Evolutionary conservation across 163 green algal genomes (phyloP), one percentile per base, ranked within the genome.

Genomic region (Coccomyxa subellipsoidea): DNA sequence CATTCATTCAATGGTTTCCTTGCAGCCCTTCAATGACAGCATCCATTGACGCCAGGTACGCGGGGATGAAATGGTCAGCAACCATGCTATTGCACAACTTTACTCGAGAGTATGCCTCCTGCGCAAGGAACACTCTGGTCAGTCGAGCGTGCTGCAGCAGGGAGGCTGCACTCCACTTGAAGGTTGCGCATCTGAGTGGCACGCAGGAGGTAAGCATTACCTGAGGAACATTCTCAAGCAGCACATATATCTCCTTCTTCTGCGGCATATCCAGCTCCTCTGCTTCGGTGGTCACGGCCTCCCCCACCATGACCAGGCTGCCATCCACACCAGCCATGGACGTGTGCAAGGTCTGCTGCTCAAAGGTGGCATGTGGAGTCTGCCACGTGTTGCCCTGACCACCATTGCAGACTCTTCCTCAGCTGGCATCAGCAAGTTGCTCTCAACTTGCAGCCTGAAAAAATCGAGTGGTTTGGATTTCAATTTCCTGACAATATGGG

Each of bases 61-160:
- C 82, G 5, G 92, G 93, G 70, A 95, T 93, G 72, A 96, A 92
- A 83, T 97, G 94, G 81, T 97, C 93, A 18, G 82, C 80, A 36
- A 97, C 84, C 92, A 96, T 94, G 9, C 82, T 89, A 27, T 85
- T 85, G 83, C 91, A 96, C 38, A 98, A 86, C 82, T 88, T 88
- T 76, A 98, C 90, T 35, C 93, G 85, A 9, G 89, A 90, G 77
- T 97, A 97, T 23, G 86, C 87, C 80, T 91, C 84, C 54, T 88
- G 84, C 76, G 81, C 15, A 23, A 59, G 23, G 23, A 7, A 12
- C 21, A 59, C 5, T 59, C 4, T 59, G 21, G n/a, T n/a, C n/a
- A n/a, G n/a, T n/a, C n/a, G n/a, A n/a, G n/a, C n/a, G n/a, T n/a
- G n/a, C n/a, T n/a, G n/a, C n/a, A n/a, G n/a, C n/a, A n/a, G n/a